phyloP scores from a whole-genome alignment of 2,329 filamentous ascomycete species.

The Aspergillus sp. region DNA sequence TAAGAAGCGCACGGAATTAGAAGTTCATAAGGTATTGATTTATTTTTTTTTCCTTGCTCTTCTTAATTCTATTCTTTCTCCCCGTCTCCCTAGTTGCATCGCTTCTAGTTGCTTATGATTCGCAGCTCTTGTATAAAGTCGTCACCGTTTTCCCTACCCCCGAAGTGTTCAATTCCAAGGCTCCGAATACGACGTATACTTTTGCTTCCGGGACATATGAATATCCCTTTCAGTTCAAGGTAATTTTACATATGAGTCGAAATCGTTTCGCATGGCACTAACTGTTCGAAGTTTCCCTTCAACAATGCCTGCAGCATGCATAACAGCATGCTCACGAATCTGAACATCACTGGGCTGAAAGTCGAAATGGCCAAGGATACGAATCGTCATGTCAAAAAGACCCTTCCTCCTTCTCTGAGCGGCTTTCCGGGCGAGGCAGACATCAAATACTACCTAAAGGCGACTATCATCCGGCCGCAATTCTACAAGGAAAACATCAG shows the following conservation, averaged over 20 bases:
- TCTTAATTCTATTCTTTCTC: too few species aligned
- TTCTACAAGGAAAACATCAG: constrained; percentile 90
- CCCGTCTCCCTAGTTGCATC: too few species aligned
- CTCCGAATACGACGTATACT: constrained; percentile 41
- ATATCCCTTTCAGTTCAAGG: constrained; percentile 52
- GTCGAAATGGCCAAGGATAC: constrained; percentile 46
- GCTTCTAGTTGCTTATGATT: neutral
- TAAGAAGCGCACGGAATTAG: constrained; percentile 49
- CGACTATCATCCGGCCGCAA: constrained; percentile 84
- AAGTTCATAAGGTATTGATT: constrained; percentile 47
- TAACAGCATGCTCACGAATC: constrained; percentile 47
- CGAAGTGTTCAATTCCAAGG: constrained; percentile 39
- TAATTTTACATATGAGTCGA: constrained; percentile 15
- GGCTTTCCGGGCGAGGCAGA: constrained; percentile 85
- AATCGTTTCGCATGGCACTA: neutral
- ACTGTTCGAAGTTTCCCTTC: constrained; percentile 44
- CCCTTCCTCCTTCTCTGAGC: constrained; percentile 84
- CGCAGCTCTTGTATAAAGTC: constrained; percentile 48
- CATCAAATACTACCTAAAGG: constrained; percentile 92
- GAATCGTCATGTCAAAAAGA: constrained; percentile 72
- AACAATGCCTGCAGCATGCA: constrained; percentile 49
- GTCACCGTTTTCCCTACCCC: constrained; percentile 47
- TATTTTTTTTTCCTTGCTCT: neutral
- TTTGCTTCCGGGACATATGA: constrained; percentile 47
- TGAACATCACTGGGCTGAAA: constrained; percentile 46